A percentile compares a stretch with the other conserved stretches of the same genome.
phyloP scores from a whole-genome alignment of 2,329 filamentous ascomycete species.

The Sclerotiophoma versabilis region DNA sequence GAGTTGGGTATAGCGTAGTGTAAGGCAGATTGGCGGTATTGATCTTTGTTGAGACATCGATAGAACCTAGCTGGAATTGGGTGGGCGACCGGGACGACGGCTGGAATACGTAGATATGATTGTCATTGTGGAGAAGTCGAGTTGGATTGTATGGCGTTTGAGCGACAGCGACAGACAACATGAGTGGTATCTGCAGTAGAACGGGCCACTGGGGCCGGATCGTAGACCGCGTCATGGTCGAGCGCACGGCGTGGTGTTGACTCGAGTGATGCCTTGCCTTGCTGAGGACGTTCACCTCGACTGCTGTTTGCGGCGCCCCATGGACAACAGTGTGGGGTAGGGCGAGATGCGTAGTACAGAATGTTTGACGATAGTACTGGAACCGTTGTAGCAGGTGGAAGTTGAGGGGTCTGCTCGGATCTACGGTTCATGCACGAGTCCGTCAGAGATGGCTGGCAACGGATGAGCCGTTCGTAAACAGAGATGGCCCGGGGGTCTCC shows the following conservation, averaged over 20 bases:
- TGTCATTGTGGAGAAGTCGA: slow-evolving; percentile 67
- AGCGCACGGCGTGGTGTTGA: slow-evolving; percentile 10
- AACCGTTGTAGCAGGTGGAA: slow-evolving; percentile 18
- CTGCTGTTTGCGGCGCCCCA: slow-evolving; percentile 22
- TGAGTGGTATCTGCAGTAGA: slow-evolving; percentile 9
- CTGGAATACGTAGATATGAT: slow-evolving; percentile 74
- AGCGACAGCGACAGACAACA: slow-evolving; percentile 32
- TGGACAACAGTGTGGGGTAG: slow-evolving; percentile 20
- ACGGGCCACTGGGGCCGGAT: slow-evolving; percentile 5
- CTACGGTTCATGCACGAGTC: slow-evolving; percentile 43
- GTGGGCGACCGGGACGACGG: slow-evolving; percentile 57
- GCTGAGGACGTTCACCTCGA: slow-evolving; percentile 33
- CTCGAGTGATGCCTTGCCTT: slow-evolving; percentile 8
- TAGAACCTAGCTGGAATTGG: slow-evolving; percentile 64
- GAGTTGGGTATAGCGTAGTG: slow-evolving; percentile 60
- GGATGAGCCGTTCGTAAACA: slow-evolving; percentile 41
- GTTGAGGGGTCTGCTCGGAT: slow-evolving; percentile 35
- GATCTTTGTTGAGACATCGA: slow-evolving; percentile 70
- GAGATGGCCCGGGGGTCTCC: slow-evolving; percentile 26
- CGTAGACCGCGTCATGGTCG: slow-evolving; percentile 2
- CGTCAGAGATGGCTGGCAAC: slow-evolving; percentile 35
- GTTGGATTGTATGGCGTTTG: slow-evolving; percentile 80
- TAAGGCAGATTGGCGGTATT: slow-evolving; percentile 53
- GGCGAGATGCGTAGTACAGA: slow-evolving; percentile 25
- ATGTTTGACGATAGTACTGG: slow-evolving; percentile 16